phyloP scores from a whole-genome alignment of 1,284 basidiomycete genomes.

The Trametes hirsuta region DNA sequence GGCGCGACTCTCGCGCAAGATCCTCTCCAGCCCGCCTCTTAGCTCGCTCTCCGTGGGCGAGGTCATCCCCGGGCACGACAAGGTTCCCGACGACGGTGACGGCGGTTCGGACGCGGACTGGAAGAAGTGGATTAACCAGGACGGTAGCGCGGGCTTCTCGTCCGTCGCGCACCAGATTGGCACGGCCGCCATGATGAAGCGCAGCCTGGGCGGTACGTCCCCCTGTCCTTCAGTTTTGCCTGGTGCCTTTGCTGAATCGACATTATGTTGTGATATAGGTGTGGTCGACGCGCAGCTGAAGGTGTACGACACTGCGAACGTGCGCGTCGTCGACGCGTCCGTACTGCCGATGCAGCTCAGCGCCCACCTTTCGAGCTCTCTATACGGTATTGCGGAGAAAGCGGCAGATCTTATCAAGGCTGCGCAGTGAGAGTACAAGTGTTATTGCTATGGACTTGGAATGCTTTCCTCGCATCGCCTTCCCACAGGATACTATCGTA shows the following conservation, averaged over 20 bases:
- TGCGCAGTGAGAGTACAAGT: conserved; percentile 1
- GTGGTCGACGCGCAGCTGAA: conserved; percentile 39
- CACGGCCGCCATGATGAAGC: conserved; percentile 64
- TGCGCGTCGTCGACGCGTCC: conserved; percentile 40
- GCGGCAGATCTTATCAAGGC: conserved; percentile 35
- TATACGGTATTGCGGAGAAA: conserved; percentile 36
- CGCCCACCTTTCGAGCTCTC: conserved; percentile 30
- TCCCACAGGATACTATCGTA: no score
- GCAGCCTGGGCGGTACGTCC: conserved; percentile 55
- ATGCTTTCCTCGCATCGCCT: neutral
- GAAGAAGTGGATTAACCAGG: conserved; percentile 46
- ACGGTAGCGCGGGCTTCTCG: conserved; percentile 34
- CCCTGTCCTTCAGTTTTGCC: conserved; percentile 26
- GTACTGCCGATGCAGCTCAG: conserved; percentile 34
- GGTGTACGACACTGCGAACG: conserved; percentile 37
- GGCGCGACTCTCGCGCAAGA: conserved; percentile 47
- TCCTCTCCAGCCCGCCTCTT: conserved; percentile 45
- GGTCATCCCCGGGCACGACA: conserved; percentile 39
- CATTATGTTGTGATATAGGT: conserved; percentile 1
- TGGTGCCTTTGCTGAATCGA: conserved; percentile 14
- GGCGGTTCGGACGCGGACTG: conserved; percentile 48
- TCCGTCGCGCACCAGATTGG: conserved; percentile 62
- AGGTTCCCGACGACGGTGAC: conserved; percentile 45
- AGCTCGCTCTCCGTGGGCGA: conserved; percentile 31
- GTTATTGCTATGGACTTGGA: neutral